Evolutionary conservation across 1,284 basidiomycete species (phyloP).

Genomic region (Spongiforma sp.): DNA sequence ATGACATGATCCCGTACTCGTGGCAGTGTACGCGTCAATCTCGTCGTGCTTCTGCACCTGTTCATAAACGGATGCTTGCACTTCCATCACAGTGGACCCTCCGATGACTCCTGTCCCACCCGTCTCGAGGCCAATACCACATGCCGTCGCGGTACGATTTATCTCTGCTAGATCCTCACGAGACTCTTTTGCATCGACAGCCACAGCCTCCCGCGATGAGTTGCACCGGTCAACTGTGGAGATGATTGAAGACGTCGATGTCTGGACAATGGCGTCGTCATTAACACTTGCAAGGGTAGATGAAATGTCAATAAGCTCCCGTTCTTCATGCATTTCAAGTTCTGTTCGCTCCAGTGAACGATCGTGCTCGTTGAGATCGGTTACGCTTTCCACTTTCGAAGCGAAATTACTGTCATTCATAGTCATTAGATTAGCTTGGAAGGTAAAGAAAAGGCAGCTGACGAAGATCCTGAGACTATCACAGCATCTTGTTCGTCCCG

Average conservation of each 20-base stretch:
- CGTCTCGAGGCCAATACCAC: not conserved
- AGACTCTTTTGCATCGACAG: not conserved
- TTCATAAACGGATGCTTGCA: not conserved
- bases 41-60: not conserved
- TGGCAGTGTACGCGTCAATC: not conserved
- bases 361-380: too few species aligned
- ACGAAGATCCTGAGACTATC: too few species aligned
- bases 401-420: too few species aligned
- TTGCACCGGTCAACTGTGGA: not conserved
- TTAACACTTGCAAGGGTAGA: too few species aligned
- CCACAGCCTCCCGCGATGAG: not conserved
- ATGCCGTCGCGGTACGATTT: not conserved
- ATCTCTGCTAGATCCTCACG: not conserved
- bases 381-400: too few species aligned
- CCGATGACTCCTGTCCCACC: not conserved
- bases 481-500: too few species aligned
- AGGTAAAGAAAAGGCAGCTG: too few species aligned
- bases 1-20: not conserved
- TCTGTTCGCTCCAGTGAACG: too few species aligned
- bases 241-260: not conserved
- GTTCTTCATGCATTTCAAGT: too few species aligned
- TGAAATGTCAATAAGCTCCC: too few species aligned
- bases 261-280: too few species aligned
- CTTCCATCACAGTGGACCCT: not conserved
- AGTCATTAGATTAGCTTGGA: too few species aligned